Evolutionary conservation across 306 rosid genomes (phyloP), one percentile per base, ranked within the genome.

Genomic region (Arachis hypogaea): DNA sequence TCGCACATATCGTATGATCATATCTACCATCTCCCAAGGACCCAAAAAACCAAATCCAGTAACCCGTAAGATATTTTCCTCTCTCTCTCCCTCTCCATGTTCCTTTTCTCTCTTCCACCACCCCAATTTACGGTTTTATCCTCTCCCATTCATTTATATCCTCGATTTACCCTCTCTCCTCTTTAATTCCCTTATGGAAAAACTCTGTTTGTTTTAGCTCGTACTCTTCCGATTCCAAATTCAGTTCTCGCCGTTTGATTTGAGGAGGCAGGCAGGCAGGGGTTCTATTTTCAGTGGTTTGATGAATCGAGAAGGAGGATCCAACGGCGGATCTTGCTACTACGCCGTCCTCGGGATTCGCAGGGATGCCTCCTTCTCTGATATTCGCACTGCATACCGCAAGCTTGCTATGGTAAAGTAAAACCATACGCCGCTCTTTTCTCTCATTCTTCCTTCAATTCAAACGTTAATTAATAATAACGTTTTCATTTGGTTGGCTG

Each of bases 301-400:
- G 49, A 95, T 94, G 96, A 96, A 89, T 86, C 88, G 89, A 59
- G 91, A 78, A 69, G 96, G 84, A 86, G 92, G 88, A 75, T 88
- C 93, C 90, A 76, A 85, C 83, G 89, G 59, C 68, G 89, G 95
- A 80, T 87, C 98, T 81, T 84, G 87, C 86, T 95, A 90, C 83
- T 95, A 92, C 76, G 44, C 99, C 57, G 75, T 95, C 49, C 92
- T 95, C 3, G 98, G 96, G 56, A 92, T 92, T 79, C 88, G 88
- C 55, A 84, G 77, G 75, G 93, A 92, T 36, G 92, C 98, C 75
- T 95, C 99, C 84, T 81, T 74, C 89, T 88, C 96, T 29, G 99
- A 92, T 64, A 73, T 95, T 57, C 98, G 98, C 76, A 59, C 92
- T 6, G 98, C 99, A 1, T 95, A 95, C 65, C 96, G 96, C 40